These are phyloP conservation scores for Monosporascus sp. DNA, from an alignment of 2,329 filamentous ascomycete species.

Conservation along the genomic window DNA sequence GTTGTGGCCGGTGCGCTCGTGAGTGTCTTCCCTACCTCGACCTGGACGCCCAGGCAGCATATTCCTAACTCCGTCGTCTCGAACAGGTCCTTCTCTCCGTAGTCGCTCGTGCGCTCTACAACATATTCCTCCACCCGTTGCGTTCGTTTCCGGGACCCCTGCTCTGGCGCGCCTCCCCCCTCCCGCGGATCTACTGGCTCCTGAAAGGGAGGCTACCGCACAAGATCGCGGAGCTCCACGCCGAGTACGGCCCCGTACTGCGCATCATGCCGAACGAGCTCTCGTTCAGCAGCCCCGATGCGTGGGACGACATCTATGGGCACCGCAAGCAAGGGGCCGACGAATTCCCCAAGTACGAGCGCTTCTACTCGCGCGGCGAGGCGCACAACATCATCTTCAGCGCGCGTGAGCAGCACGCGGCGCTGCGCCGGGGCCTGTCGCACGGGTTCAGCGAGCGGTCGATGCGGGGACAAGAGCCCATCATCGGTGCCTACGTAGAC, in stretches of 20 bases:
- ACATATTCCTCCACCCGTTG: slow-evolving; percentile 24
- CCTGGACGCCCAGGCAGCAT: too few species aligned
- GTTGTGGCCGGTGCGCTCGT: background rate
- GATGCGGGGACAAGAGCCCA: slow-evolving; percentile 35
- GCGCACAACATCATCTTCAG: slow-evolving; percentile 26
- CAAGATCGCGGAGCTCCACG: slow-evolving; percentile 24
- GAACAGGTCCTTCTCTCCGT: slow-evolving; percentile 13
- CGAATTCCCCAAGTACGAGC: slow-evolving; percentile 25
- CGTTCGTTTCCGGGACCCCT: slow-evolving; percentile 22
- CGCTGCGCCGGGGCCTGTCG: slow-evolving; percentile 29
- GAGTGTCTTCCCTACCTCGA: background rate
- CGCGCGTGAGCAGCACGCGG: slow-evolving; percentile 26
- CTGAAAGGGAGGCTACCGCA: slow-evolving; percentile 18
- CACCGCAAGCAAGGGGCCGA: slow-evolving; percentile 23
- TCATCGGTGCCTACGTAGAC: slow-evolving; percentile 33
- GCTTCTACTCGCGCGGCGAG: slow-evolving; percentile 21
- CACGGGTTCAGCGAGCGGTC: slow-evolving; percentile 34
- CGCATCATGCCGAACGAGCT: slow-evolving; percentile 37
- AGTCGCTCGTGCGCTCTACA: slow-evolving; percentile 16
- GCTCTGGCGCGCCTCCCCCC: slow-evolving; percentile 15
- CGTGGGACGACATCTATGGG: slow-evolving; percentile 36
- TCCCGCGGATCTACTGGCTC: slow-evolving; percentile 18
- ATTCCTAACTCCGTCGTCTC: too few species aligned
- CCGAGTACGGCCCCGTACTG: slow-evolving; percentile 34
- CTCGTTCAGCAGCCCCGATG: slow-evolving; percentile 31